Evolutionary conservation across 2,329 filamentous ascomycete genomes (phyloP), one percentile per base, ranked within the genome.

Genomic region (Scopulariopsis brevicaulis): DNA sequence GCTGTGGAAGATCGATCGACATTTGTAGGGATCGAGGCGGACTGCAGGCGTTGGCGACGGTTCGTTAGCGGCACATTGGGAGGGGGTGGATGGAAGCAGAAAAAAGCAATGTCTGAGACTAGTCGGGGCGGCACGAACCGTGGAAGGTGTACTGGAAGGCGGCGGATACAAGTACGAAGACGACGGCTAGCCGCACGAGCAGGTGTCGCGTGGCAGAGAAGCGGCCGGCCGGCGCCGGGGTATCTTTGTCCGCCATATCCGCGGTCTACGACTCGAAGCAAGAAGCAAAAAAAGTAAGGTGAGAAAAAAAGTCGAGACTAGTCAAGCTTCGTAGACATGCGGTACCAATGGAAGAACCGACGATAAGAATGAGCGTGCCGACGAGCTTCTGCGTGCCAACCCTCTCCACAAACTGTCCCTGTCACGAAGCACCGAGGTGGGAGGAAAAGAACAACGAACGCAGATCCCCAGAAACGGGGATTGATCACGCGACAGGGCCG

Each of bases 1-100:
- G 62, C 74, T 68, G 46, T 72, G 73, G 6, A 80, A 68, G 34
- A 84, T 69, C 4, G 76, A 75, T 20, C 68, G 66, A 65, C 82
- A 85, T 68, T 79, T 78, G 64, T 76, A 77, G 0, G 78, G 77
- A 61, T 84, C 81, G 34, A 54, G 35, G 18, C 59, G 57, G 20
- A 53, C 52, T 59, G 37, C 18, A 25, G 32, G 32, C 46, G 32
- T 8, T 18, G 4, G 18, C 18, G n/a, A 50, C 1, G 40, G 11
- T 40, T 4, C 12, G 37, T 40, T 15, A 40, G 37, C 18, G 37
- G 37, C 37, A 40, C 11, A 10, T 50, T 50, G 11, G 46, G 18
- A 14, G 46, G 22, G 2, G 46, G n/a, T n/a, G n/a, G n/a, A n/a
- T 50, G 15, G 18, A 18, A 15, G 40, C 18, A 46, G 15, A n/a